Percentiles rank a stretch among this genome's conserved stretches.
These are phyloP conservation scores for Globomyces sp. DNA, from an alignment of 371 early-diverging fungal species.

Conservation along the genomic window DNA sequence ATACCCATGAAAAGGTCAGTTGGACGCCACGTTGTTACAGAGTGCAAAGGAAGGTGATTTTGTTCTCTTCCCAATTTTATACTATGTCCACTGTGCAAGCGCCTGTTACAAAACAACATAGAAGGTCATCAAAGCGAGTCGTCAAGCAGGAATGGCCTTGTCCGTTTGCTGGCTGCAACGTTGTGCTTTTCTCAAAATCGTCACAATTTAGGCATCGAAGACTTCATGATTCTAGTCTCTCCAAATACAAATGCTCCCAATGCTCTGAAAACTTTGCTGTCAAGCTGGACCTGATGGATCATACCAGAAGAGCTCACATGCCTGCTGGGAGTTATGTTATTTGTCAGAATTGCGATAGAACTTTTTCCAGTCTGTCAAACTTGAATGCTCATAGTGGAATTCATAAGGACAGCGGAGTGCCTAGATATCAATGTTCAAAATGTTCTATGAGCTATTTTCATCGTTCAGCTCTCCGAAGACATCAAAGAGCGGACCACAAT, in stretches of 20 bases:
- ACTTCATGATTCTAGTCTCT: slow-evolving; percentile 7
- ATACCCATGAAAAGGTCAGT: no score
- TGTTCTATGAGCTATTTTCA: slow-evolving; percentile 9
- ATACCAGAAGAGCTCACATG: slow-evolving; percentile 8
- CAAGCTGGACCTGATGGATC: slow-evolving; percentile 15
- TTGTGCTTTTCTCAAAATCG: slow-evolving; percentile 10
- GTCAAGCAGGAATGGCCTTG: slow-evolving; percentile 13
- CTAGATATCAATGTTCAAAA: background rate
- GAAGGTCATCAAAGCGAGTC: slow-evolving; percentile 4
- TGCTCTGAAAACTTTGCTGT: slow-evolving; percentile 2
- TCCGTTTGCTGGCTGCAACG: background rate
- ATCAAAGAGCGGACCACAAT: slow-evolving; percentile 9
- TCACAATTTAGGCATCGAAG: slow-evolving; percentile 11
- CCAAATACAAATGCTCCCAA: slow-evolving; percentile 4
- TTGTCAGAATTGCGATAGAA: slow-evolving; percentile 10
- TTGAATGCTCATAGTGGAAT: slow-evolving; percentile 15
- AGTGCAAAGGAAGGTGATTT: no score
- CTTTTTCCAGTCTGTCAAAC: slow-evolving; percentile 15
- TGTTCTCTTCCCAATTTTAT: no score
- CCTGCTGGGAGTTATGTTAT: slow-evolving; percentile 2
- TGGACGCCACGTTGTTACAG: no score
- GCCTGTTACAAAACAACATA: background rate
- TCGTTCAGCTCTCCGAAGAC: slow-evolving; percentile 15
- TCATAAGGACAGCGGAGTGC: background rate
- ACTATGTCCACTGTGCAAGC: no score